Conservation (phyloP, 202 grass and related monocot genomes). For the Carex arenaria region DNA sequence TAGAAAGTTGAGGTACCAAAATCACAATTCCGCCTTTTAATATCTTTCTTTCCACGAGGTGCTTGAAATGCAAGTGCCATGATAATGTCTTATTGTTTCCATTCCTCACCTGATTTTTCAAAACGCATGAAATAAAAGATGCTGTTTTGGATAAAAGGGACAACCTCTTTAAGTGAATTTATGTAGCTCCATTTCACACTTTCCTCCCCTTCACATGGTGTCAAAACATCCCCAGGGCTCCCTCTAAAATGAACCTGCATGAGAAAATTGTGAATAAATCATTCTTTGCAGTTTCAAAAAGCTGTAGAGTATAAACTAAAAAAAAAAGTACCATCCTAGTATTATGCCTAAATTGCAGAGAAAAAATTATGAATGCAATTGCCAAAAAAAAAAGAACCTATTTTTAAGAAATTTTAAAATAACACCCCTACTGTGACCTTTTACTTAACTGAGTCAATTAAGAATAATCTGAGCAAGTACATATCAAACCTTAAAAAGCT, state of each 20-base stretch:
- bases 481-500: background rate
- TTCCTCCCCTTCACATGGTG: slow-evolving; percentile 88
- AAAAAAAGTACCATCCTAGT: background rate
- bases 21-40: background rate
- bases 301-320: background rate
- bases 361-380: background rate
- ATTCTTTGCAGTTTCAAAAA: background rate
- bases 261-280: background rate
- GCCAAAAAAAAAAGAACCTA: background rate
- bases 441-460: background rate
- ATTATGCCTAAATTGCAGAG: background rate
- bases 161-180: slow-evolving; percentile 97
- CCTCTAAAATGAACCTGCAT: slow-evolving; percentile 95
- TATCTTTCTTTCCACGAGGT: background rate
- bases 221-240: slow-evolving; percentile 68
- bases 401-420: background rate
- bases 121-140: background rate
- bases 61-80: background rate
- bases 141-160: slow-evolving; percentile 1
- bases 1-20: background rate
- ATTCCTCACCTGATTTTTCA: background rate
- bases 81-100: background rate
- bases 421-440: background rate
- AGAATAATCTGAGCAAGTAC: background rate
- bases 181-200: slow-evolving; percentile 95